phyloP scores from a whole-genome alignment of 2,329 filamentous ascomycete genomes.

The Alternaria arborescens region DNA sequence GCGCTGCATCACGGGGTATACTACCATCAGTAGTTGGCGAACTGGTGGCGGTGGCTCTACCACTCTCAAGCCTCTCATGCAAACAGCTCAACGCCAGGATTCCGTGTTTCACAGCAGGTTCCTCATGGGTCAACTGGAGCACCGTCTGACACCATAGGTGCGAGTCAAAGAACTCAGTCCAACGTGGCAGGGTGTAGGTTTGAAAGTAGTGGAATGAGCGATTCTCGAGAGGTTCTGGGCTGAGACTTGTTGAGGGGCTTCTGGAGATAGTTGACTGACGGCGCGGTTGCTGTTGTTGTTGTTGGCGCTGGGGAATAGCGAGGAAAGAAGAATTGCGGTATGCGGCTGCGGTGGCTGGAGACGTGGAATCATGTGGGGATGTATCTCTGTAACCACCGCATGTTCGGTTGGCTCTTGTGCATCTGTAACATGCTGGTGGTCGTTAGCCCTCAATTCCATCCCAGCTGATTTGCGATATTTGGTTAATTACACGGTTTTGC shows the following conservation, averaged over 20 bases:
- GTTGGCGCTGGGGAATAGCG: background rate
- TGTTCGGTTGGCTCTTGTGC: no score
- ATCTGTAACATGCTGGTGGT: no score
- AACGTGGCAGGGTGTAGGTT: background rate
- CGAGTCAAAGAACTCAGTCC: background rate
- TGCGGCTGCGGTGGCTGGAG: no score
- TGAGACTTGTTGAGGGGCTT: background rate
- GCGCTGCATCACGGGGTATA: background rate
- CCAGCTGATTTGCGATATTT: no score
- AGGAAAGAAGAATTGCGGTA: background rate
- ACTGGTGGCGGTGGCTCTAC: background rate
- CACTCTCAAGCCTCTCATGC: background rate
- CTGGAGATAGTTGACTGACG: background rate
- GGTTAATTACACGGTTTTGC: no score
- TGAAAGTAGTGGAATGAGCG: background rate
- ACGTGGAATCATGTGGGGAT: no score
- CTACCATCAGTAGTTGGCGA: background rate
- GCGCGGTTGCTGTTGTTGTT: background rate
- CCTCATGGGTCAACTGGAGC: background rate
- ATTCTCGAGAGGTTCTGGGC: background rate
- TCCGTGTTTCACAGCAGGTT: background rate
- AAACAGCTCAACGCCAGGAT: background rate
- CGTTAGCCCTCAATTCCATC: no score
- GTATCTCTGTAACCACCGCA: no score
- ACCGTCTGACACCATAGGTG: background rate